These are phyloP conservation scores for Penicillium sp. DNA, from an alignment of 2,329 filamentous ascomycete species.

Conservation along the genomic window DNA sequence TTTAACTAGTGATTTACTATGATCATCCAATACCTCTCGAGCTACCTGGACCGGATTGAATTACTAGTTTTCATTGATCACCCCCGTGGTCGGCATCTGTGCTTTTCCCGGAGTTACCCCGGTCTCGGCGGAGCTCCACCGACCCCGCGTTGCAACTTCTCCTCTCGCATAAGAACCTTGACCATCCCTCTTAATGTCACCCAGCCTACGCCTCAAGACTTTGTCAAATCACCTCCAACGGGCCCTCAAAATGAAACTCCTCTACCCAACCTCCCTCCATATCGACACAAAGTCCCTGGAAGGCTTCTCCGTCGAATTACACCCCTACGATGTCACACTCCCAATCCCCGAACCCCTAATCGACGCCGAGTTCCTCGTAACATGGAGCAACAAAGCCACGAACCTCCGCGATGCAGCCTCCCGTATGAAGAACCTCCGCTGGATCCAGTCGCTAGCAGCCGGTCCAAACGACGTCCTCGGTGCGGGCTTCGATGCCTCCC, in stretches of 20 bases:
- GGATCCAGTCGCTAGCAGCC: constrained; percentile 66
- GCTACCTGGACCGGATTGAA: background rate
- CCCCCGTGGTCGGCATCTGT: background rate
- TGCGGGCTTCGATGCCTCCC: constrained; percentile 57
- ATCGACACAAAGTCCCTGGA: constrained; percentile 56
- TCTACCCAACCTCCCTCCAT: constrained; percentile 63
- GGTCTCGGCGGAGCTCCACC: constrained; percentile 8
- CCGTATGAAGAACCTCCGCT: constrained; percentile 57
- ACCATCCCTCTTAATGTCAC: constrained; percentile 3
- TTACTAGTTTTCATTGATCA: background rate
- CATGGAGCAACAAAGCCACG: constrained; percentile 58
- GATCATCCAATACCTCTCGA: no score
- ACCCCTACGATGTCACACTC: constrained; percentile 58
- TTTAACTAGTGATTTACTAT: no score
- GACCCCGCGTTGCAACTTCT: constrained; percentile 1
- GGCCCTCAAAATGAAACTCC: constrained; percentile 53
- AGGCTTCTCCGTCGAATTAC: constrained; percentile 58
- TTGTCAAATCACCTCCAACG: background rate
- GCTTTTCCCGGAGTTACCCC: background rate
- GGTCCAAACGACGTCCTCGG: constrained; percentile 64
- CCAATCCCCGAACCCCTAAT: constrained; percentile 56
- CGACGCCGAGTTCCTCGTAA: constrained; percentile 61
- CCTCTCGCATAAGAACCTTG: background rate
- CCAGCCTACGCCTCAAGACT: background rate
- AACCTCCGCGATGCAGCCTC: constrained; percentile 59